Conservation (phyloP, 305 asterid genomes). For the Salvia sclarea region DNA sequence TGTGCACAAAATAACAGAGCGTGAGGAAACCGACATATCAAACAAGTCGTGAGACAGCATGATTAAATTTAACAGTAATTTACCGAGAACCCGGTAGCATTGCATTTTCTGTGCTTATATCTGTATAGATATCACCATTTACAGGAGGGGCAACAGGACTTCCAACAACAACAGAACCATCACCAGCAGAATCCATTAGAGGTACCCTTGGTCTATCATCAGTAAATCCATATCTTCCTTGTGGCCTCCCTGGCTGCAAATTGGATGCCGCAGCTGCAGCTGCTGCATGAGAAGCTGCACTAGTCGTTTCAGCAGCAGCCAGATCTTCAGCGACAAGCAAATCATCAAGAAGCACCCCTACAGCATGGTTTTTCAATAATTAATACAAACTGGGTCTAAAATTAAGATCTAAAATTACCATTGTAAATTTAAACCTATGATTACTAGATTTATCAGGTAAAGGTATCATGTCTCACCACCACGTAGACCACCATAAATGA, state of each 20-base stretch:
- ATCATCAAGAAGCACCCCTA: constrained; percentile 94
- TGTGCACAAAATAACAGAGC: constrained; percentile 33
- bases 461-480: constrained; percentile 73
- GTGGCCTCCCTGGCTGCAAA: constrained; percentile 66
- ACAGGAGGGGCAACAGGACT: constrained; percentile 83
- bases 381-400: neutral
- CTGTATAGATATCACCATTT: constrained; percentile 82
- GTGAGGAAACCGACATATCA: constrained; percentile 21
- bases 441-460: constrained; percentile 4
- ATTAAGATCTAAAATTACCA: constrained; percentile 4
- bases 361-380: constrained; percentile 29
- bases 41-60: constrained; percentile 14
- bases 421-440: constrained; percentile 16
- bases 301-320: constrained; percentile 96
- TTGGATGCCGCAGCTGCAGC: constrained; percentile 84
- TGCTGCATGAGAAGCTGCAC: constrained; percentile 95
- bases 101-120: constrained; percentile 87
- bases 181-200: constrained; percentile 56
- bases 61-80: constrained; percentile 11
- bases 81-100: constrained; percentile 80
- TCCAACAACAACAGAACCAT: constrained; percentile 87
- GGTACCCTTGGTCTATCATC: constrained; percentile 70
- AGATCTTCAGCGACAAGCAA: constrained; percentile 97
- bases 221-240: constrained; percentile 63
- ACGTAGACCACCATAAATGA: constrained; percentile 97